Conservation (phyloP, 2,329 filamentous ascomycete species). For the Ceratocystis eucalypticola region DNA sequence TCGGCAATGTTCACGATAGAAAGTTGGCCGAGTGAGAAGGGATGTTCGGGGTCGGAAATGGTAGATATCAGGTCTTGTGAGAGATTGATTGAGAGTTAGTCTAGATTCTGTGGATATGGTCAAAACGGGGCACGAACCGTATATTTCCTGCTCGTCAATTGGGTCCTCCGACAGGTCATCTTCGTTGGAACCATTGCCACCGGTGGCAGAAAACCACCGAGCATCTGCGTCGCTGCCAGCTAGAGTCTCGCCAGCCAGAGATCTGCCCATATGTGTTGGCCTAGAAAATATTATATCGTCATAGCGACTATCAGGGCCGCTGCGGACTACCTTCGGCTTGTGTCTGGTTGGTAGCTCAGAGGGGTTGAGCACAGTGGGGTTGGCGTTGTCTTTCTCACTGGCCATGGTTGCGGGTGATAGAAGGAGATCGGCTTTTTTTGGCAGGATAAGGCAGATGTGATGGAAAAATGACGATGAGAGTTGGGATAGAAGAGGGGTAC, state of each 20-base stretch:
- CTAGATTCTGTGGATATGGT: not conserved
- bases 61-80: conserved; percentile 69
- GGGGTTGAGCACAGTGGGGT: conserved; percentile 80
- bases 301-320: conserved; percentile 35
- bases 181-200: conserved; percentile 45
- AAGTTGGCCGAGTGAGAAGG: conserved; percentile 80
- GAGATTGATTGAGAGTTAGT: not conserved
- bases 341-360: conserved; percentile 76
- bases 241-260: conserved; percentile 21
- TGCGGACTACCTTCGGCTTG: conserved; percentile 32
- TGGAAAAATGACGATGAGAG: not conserved
- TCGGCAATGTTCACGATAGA: conserved; percentile 94
- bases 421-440: not conserved
- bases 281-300: conserved; percentile 35
- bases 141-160: conserved; percentile 91
- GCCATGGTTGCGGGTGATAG: conserved; percentile 3
- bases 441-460: not conserved
- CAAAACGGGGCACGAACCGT: conserved; percentile 43
- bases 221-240: conserved; percentile 4
- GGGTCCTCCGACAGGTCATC: conserved; percentile 45
- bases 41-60: conserved; percentile 94
- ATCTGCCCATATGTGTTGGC: conserved; percentile 32
- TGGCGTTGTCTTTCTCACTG: conserved; percentile 55
- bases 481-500: not conserved
- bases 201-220: conserved; percentile 22